Conservation (phyloP, 2,329 filamentous ascomycete genomes). For the Pseudofabraea citricarpa region DNA sequence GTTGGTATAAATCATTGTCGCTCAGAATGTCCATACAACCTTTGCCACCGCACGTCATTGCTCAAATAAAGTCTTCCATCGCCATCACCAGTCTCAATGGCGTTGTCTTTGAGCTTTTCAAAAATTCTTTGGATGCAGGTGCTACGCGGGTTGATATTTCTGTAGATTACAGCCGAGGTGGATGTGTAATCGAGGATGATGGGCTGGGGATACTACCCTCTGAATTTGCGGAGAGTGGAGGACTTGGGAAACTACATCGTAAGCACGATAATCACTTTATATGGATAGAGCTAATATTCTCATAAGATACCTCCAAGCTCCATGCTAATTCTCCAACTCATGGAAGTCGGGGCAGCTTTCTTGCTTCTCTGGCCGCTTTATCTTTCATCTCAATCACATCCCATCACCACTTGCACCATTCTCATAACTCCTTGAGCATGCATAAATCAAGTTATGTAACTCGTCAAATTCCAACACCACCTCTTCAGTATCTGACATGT, state of each 20-base stretch:
- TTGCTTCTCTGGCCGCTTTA: constrained; percentile 70
- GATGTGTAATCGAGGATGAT: constrained; percentile 79
- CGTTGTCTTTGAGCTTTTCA: constrained; percentile 67
- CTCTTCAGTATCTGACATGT: constrained; percentile 50
- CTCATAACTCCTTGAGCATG: constrained; percentile 61
- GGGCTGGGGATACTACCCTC: constrained; percentile 68
- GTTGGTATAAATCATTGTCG: not conserved
- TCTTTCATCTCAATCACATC: constrained; percentile 77
- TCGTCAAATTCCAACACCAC: constrained; percentile 56
- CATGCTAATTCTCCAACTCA: constrained; percentile 42
- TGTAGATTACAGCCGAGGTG: constrained; percentile 71
- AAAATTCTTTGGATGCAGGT: constrained; percentile 80
- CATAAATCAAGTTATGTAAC: constrained; percentile 65
- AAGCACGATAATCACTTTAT: constrained; percentile 27
- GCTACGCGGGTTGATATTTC: constrained; percentile 64
- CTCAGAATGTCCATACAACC: constrained; percentile 53
- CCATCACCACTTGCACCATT: constrained; percentile 53
- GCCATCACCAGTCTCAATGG: constrained; percentile 68
- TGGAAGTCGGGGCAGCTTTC: constrained; percentile 68
- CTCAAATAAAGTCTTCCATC: constrained; percentile 83
- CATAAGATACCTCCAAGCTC: constrained; percentile 74
- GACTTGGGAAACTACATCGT: constrained; percentile 72
- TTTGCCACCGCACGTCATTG: constrained; percentile 65
- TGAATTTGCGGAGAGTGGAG: constrained; percentile 69
- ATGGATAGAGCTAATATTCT: constrained; percentile 13